Base-by-base conservation (phyloP, 805 yeast genomes). In the Pichia heedii region DNA sequence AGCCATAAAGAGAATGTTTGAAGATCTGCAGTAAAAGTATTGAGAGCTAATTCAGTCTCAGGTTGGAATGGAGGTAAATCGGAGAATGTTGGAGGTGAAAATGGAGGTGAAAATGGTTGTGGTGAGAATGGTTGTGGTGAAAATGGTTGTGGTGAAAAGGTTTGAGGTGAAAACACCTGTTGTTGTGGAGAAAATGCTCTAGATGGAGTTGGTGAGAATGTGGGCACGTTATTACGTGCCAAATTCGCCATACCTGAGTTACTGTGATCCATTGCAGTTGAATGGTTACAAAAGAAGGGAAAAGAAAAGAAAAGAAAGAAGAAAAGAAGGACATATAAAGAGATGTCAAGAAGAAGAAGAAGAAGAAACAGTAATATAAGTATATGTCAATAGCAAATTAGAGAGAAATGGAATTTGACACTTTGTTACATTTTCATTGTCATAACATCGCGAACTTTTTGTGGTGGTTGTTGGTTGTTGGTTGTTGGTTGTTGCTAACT, bases 1-100 rank as follows among this genome's bases (percentile, higher is more conserved):
- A 29, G 13, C 77, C 77, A 73, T 45, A 60, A 60, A 44, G 69
- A 65, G 53, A 68, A 73, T 35, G 65, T 58, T 47, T 68, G 56
- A 53, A 75, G 61, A 50, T 75, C 79, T 51, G 58, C 67, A 42
- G 63, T 58, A 57, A 70, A 60, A 54, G 68, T 54, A 24, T 59
- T 54, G 26, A 61, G 42, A 6, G 50, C 50, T 3, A 51, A 42
- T 37, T 56, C 61, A 8, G 62, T 61, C 35, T 51, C 48, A 13
- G 63, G 60, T 37, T 59, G 58, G 43, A 61, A 59, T 6, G 63
- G 62, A 9, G 66, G 66, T 12, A 61, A 49, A 47, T 58, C 63
- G 6, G 32, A 7, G 16, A 29, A 29, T 29, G 32, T 29, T 15
- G 32, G 16, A 13, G 32, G 32, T 29, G 32, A 29, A 8, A 29